Base-by-base conservation (phyloP, 345 rosid species). In the Brassica carinata region DNA sequence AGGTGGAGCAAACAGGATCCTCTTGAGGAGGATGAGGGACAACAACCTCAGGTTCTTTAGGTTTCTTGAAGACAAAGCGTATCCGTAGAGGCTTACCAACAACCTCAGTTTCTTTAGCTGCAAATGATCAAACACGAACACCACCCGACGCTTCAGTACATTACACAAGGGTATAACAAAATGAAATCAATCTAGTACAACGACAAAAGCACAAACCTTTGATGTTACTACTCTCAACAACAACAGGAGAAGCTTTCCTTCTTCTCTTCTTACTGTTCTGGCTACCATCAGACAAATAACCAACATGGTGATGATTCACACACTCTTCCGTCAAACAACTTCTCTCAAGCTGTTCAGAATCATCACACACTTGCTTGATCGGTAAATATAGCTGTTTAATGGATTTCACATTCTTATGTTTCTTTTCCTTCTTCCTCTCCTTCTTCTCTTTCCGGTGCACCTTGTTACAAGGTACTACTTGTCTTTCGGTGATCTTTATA, bases 81-180 rank as follows among this genome's bases (percentile, higher is more conserved):
- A 91, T 86, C 14, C 90, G 78, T 45, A 91, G n/a, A 8, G 82
- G 75, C 4, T 86, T 90, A 18, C 91, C 95, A 86, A 74, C 40
- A 7, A 75, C 76, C 26, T 23, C 26, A 71, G 73, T 5, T 1
- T 23, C 26, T 23, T 36, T 7, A 81, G 58, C 14, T 69, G 51
- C 61, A 9, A 0, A 48, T 26, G 26, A 73, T 27, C 1, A 62
- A 71, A 17, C 2, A 23, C 26, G 26, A 23, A 23, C 2, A 34
- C 8, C 40, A 0, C 3, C 0, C 1, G 0, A 18, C 5, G 0
- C 1, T 0, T 36, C 19, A 71, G 66, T 13, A 57, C 65, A 71
- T 14, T 48, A 48, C 0, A 2, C 19, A 51, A 1, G 23, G 64
- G 26, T 23, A 2, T 9, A 9, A 38, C 3, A 10, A 40, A 1